phyloP scores from a whole-genome alignment of 78 protist species.

The Dictyostelium brefeldianum region DNA sequence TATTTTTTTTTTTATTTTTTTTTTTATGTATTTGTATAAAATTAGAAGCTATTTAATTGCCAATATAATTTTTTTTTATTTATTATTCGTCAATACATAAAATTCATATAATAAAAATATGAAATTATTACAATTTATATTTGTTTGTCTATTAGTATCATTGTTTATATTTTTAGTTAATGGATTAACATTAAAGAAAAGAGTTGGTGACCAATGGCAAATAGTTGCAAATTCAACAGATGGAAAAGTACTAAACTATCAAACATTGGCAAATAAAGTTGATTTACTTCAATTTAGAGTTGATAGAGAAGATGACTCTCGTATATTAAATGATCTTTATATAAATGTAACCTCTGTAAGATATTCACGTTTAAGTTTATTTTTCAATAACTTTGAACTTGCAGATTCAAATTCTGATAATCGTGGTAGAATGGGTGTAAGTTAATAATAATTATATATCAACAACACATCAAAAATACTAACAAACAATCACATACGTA shows the following conservation, averaged over 20 bases:
- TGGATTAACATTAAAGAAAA: conserved; percentile 2
- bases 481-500: no score
- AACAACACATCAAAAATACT: no score
- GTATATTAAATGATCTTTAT: neutral
- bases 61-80: no score
- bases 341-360: neutral
- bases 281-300: neutral
- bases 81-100: no score
- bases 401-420: neutral
- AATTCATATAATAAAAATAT: neutral
- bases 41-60: no score
- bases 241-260: neutral
- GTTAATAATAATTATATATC: no score
- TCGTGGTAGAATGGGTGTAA: neutral
- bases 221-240: neutral
- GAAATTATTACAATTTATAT: neutral
- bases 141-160: neutral
- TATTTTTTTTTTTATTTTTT: no score
- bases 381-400: neutral
- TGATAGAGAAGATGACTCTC: neutral
- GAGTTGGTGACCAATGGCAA: neutral
- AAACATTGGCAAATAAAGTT: neutral
- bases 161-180: neutral
- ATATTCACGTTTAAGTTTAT: neutral
- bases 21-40: no score